Conservation (phyloP, 108 stramenopile species). For the Hondaea fermentalgiana region DNA sequence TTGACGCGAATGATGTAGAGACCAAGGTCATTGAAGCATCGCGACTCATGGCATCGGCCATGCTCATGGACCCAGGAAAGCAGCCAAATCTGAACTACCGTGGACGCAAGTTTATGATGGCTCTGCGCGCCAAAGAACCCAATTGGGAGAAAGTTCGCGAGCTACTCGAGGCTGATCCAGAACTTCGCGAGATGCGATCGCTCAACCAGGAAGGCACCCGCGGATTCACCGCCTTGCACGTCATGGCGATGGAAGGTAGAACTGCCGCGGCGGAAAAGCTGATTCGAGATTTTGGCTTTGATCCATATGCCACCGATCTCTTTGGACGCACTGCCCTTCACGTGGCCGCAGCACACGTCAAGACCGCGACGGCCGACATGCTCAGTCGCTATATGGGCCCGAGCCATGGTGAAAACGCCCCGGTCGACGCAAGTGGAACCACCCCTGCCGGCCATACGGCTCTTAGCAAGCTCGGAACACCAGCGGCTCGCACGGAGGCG, state of each 20-base stretch:
- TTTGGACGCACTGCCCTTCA: background rate
- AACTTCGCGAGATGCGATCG: background rate
- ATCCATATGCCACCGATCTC: background rate
- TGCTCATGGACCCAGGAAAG: background rate
- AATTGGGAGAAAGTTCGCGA: background rate
- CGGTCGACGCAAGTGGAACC: background rate
- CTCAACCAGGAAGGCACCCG: conserved; percentile 37
- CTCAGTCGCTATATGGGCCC: background rate
- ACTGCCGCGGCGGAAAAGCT: conserved; percentile 51
- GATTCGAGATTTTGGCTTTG: background rate
- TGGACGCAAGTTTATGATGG: background rate
- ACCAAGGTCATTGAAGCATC: background rate
- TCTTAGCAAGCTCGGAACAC: background rate
- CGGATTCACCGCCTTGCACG: conserved; percentile 70
- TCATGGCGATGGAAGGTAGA: conserved; percentile 59
- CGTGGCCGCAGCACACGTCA: background rate
- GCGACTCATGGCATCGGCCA: background rate
- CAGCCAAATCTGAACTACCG: background rate
- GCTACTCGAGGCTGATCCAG: background rate
- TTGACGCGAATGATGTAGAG: too few relatives aligned
- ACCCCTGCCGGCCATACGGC: background rate
- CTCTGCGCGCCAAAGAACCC: background rate
- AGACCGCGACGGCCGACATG: background rate
- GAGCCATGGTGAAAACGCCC: background rate
- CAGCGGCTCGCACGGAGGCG: background rate